These are phyloP conservation scores for Terfezia claveryi DNA, from an alignment of 495 filamentous ascomycete genomes.

Conservation along the genomic window DNA sequence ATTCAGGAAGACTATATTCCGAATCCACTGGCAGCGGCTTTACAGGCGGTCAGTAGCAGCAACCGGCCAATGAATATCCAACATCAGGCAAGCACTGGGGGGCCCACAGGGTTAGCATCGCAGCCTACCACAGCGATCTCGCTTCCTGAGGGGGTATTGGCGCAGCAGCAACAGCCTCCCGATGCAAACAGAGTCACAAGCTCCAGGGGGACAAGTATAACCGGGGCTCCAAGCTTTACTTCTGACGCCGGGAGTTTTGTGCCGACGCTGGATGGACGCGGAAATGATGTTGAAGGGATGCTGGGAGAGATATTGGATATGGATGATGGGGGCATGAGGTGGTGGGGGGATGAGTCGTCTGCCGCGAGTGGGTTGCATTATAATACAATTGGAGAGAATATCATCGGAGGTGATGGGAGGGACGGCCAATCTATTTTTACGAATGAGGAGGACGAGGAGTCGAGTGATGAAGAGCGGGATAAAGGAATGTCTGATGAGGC, in stretches of 20 bases:
- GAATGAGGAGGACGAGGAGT: conserved; percentile 52
- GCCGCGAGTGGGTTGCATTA: neutral
- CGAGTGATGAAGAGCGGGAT: conserved; percentile 40
- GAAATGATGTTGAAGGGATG: conserved; percentile 62
- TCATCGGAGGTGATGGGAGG: conserved; percentile 22
- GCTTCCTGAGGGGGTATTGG: conserved; percentile 16
- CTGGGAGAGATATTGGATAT: conserved; percentile 41
- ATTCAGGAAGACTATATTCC: conserved; percentile 17
- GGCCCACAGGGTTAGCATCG: conserved; percentile 9
- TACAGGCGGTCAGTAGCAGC: conserved; percentile 4
- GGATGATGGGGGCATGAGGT: conserved; percentile 26
- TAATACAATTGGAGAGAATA: neutral
- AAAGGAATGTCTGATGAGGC: conserved; percentile 20
- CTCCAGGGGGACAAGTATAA: conserved; percentile 8
- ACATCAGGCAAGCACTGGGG: conserved; percentile 3
- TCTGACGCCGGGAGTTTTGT: conserved; percentile 67
- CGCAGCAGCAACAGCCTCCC: conserved; percentile 12
- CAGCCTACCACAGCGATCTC: conserved; percentile 19
- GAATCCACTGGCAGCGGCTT: conserved; percentile 6
- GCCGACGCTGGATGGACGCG: conserved; percentile 42
- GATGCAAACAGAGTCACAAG: conserved; percentile 2
- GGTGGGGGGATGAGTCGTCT: neutral
- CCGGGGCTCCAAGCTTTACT: conserved; percentile 31
- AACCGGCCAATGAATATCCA: conserved; percentile 1
- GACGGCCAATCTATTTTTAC: conserved; percentile 40